phyloP scores from a whole-genome alignment of 495 filamentous ascomycete genomes.

The Podospora didyma region DNA sequence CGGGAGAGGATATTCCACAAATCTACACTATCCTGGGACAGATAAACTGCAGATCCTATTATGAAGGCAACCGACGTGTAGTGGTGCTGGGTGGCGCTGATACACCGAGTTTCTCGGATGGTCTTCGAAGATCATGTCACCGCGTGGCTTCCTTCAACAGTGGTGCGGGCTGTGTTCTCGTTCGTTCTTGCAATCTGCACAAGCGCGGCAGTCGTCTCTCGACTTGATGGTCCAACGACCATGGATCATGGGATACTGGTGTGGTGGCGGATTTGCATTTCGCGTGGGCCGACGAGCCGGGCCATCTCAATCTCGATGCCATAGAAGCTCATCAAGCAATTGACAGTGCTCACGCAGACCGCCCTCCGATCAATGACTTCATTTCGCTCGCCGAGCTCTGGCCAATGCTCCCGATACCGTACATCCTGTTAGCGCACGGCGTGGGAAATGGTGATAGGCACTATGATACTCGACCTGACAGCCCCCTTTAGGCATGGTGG shows the following conservation, averaged over 20 bases:
- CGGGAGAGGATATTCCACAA: too few relatives aligned
- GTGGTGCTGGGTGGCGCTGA: too few relatives aligned
- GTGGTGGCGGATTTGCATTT: neutral
- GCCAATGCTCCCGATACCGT: constrained; percentile 3
- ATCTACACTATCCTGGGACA: too few relatives aligned
- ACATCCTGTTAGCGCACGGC: neutral
- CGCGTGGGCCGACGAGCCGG: constrained; percentile 5
- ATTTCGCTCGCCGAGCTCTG: neutral
- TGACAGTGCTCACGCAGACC: neutral
- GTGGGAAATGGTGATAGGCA: neutral
- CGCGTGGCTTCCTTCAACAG: too few relatives aligned
- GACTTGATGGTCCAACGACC: neutral
- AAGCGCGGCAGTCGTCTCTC: neutral
- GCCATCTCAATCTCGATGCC: constrained; percentile 7
- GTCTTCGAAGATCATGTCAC: too few relatives aligned
- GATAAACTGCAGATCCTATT: too few relatives aligned
- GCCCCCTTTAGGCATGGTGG: neutral
- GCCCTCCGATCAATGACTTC: constrained; percentile 1
- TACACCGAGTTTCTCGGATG: too few relatives aligned
- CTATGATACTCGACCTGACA: neutral
- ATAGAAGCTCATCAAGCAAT: neutral
- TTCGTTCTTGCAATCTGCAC: too few relatives aligned
- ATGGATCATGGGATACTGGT: neutral
- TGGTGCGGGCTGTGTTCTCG: too few relatives aligned
- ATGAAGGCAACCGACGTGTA: too few relatives aligned